Conservation (phyloP, 331 rosid species). For the Erythrophleum ivorense region DNA sequence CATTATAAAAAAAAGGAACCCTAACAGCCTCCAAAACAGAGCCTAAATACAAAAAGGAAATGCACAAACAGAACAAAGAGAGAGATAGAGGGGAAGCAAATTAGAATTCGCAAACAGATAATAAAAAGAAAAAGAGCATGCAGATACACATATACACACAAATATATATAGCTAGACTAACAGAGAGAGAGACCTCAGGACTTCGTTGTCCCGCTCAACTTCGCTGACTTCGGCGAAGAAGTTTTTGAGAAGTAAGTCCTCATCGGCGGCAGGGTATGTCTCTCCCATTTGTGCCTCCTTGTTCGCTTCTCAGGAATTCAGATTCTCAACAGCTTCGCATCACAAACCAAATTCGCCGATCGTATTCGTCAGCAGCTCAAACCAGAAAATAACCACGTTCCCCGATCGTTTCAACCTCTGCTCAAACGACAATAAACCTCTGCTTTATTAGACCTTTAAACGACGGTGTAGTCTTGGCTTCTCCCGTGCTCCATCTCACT, state of each 20-base stretch:
- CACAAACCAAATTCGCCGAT: slow-evolving; percentile 17
- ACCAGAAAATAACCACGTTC: neutral
- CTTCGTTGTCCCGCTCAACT: slow-evolving; percentile 98
- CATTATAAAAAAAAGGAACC: slow-evolving; percentile 36
- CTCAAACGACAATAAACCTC: slow-evolving; percentile 32
- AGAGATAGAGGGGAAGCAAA: neutral
- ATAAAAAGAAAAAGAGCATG: neutral
- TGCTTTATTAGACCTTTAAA: neutral
- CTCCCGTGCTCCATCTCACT: neutral
- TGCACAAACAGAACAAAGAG: neutral
- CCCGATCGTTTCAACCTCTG: neutral
- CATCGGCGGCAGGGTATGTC: slow-evolving; percentile 48
- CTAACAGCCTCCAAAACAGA: slow-evolving; percentile 38
- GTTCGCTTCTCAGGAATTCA: neutral
- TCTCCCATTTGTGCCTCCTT: slow-evolving; percentile 47
- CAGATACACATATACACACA: neutral
- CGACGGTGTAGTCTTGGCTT: neutral
- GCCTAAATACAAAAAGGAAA: neutral
- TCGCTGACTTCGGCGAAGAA: slow-evolving; percentile 98
- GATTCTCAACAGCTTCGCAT: slow-evolving; percentile 19
- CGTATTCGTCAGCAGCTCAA: neutral
- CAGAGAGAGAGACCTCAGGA: slow-evolving; percentile 59
- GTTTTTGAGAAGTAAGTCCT: slow-evolving; percentile 90
- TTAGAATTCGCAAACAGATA: slow-evolving; percentile 3
- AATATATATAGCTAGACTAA: neutral